phyloP scores from a whole-genome alignment of 768 basidiomycete species.

The Mycena filopes region DNA sequence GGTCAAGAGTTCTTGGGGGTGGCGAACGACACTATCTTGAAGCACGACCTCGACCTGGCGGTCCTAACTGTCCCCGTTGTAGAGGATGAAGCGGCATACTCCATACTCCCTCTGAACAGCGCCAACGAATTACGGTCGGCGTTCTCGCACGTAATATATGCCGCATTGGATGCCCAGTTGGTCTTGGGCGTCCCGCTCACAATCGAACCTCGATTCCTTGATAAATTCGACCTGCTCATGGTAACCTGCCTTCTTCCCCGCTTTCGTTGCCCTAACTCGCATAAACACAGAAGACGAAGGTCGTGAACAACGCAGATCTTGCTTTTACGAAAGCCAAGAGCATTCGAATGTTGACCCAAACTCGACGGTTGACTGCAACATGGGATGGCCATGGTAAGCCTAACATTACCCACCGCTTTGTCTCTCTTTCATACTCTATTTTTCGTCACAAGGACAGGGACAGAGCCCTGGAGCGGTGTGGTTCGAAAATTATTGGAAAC shows the following conservation, averaged over 20 bases:
- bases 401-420: neutral
- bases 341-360: slow-evolving; percentile 19
- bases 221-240: slow-evolving; percentile 26
- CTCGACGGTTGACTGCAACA: slow-evolving; percentile 11
- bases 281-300: slow-evolving; percentile 8
- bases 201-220: slow-evolving; percentile 20
- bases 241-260: slow-evolving; percentile 1
- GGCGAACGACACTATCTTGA: slow-evolving; percentile 14
- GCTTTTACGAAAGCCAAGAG: slow-evolving; percentile 29
- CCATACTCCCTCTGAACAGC: slow-evolving; percentile 23
- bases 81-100: slow-evolving; percentile 7
- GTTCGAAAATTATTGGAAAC: slow-evolving; percentile 31
- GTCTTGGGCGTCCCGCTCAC: slow-evolving; percentile 16
- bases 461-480: slow-evolving; percentile 17
- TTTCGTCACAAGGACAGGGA: neutral
- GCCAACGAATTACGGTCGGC: slow-evolving; percentile 23
- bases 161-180: slow-evolving; percentile 9
- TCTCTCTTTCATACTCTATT: neutral
- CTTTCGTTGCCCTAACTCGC: too few relatives aligned
- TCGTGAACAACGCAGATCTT: slow-evolving; percentile 19
- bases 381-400: slow-evolving; percentile 20
- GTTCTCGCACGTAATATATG: slow-evolving; percentile 26
- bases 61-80: slow-evolving; percentile 8
- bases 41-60: slow-evolving; percentile 28
- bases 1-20: slow-evolving; percentile 25